A percentile compares a stretch with the other conserved stretches of the same genome.
Conservation (phyloP, 2,329 filamentous ascomycete species). For the Venturia effusa region DNA sequence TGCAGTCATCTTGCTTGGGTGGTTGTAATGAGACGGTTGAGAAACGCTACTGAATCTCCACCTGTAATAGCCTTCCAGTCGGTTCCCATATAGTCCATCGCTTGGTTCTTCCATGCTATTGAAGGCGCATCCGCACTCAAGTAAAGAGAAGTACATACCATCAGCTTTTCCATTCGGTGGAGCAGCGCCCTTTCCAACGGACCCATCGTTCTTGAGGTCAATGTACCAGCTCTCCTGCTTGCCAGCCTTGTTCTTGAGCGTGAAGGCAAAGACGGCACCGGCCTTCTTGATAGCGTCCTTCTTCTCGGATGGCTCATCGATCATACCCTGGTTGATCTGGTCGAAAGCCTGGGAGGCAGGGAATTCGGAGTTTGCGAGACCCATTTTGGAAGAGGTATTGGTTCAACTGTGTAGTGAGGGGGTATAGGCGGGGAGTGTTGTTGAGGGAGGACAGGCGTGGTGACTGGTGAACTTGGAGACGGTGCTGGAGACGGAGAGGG, state of each 20-base stretch:
- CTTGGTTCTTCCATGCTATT: no score
- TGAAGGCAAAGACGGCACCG: constrained; percentile 82
- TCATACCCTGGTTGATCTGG: constrained; percentile 63
- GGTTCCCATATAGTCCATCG: neutral
- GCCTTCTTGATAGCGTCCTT: constrained; percentile 85
- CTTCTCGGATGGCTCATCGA: constrained; percentile 57
- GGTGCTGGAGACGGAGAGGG: neutral
- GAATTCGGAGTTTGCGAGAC: constrained; percentile 43
- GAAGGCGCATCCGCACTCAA: neutral
- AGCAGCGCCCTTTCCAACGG: constrained; percentile 63
- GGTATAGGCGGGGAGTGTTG: neutral
- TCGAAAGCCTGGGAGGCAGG: constrained; percentile 90
- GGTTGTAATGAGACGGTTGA: neutral
- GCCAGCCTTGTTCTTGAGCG: constrained; percentile 75
- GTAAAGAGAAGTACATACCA: constrained; percentile 47
- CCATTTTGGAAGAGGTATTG: constrained; percentile 7
- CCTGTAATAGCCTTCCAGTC: neutral
- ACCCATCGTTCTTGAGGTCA: constrained; percentile 83
- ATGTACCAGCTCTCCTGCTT: constrained; percentile 85
- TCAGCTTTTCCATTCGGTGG: constrained; percentile 66
- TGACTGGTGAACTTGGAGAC: neutral
- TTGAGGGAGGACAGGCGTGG: neutral
- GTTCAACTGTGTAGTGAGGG: neutral
- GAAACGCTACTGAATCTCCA: neutral
- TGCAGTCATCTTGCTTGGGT: neutral